These are phyloP conservation scores for Aspergillus sp. DNA, from an alignment of 2,329 filamentous ascomycete species.

Conservation along the genomic window DNA sequence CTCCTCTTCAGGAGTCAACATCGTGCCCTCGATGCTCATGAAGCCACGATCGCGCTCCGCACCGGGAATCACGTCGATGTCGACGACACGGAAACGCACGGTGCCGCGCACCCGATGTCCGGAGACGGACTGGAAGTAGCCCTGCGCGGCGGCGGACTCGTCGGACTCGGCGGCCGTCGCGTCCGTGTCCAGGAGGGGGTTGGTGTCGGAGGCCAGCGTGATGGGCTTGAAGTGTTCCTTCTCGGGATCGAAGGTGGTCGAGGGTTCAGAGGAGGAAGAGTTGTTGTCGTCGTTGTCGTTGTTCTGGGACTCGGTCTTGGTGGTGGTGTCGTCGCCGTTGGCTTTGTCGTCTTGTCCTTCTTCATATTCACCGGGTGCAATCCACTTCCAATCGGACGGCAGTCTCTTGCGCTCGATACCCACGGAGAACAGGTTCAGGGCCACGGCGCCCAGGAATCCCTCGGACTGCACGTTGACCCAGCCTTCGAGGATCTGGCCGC, in stretches of 20 bases:
- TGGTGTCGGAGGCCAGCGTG: slow-evolving; percentile 31
- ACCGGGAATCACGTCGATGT: slow-evolving; percentile 72
- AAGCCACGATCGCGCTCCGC: slow-evolving; percentile 72
- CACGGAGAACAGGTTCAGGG: slow-evolving; percentile 89
- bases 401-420: slow-evolving; percentile 76
- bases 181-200: slow-evolving; percentile 27
- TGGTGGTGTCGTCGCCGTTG: slow-evolving; percentile 1
- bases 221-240: slow-evolving; percentile 43
- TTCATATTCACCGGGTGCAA: slow-evolving; percentile 53
- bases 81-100: slow-evolving; percentile 75
- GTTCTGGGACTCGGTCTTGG: slow-evolving; percentile 9
- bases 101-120: slow-evolving; percentile 70
- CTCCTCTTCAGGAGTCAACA: slow-evolving; percentile 70
- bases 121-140: slow-evolving; percentile 74
- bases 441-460: slow-evolving; percentile 83
- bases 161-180: slow-evolving; percentile 47
- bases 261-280: slow-evolving; percentile 19
- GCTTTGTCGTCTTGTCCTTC: slow-evolving; percentile 22
- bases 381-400: slow-evolving; percentile 78
- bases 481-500: slow-evolving; percentile 74
- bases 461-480: slow-evolving; percentile 83
- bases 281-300: slow-evolving; percentile 19
- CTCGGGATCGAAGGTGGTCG: slow-evolving; percentile 32
- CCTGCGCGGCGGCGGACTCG: slow-evolving; percentile 53
- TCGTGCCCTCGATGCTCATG: slow-evolving; percentile 83